phyloP scores from a whole-genome alignment of 2,329 filamentous ascomycete species.

The Ophiocordyceps camponoti-saundersi region DNA sequence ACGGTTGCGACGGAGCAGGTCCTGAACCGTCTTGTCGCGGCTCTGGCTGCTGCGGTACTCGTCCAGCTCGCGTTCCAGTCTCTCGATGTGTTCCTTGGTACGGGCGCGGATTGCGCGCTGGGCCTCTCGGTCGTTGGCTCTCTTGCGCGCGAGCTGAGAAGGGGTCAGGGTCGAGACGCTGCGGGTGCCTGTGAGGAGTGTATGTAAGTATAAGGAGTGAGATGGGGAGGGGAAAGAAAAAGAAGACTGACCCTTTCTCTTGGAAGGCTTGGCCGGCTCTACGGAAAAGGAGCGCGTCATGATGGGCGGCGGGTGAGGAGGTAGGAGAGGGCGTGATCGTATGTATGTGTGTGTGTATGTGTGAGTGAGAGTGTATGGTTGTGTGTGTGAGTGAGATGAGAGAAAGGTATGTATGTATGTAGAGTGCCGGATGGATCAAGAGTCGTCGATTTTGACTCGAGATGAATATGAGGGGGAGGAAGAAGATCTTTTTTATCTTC shows the following conservation, averaged over 20 bases:
- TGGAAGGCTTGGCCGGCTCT: slow-evolving; percentile 24
- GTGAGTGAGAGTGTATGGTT: too few relatives aligned
- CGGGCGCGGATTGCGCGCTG: slow-evolving; percentile 75
- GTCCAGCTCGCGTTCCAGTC: slow-evolving; percentile 55
- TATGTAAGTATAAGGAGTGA: too few relatives aligned
- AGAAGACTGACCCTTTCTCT: slow-evolving; percentile 26
- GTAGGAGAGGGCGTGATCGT: too few relatives aligned
- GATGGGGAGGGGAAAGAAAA: too few relatives aligned
- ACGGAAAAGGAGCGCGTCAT: slow-evolving; percentile 25
- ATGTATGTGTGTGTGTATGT: too few relatives aligned
- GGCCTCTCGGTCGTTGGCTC: slow-evolving; percentile 81
- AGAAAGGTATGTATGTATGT: background rate
- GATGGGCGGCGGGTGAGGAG: slow-evolving; percentile 3
- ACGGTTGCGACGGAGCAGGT: slow-evolving; percentile 33
- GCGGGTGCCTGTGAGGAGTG: slow-evolving; percentile 30
- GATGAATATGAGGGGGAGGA: too few relatives aligned
- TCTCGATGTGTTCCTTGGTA: slow-evolving; percentile 74
- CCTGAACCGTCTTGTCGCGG: slow-evolving; percentile 32
- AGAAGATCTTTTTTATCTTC: background rate
- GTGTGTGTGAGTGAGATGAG: too few relatives aligned
- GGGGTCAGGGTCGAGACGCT: slow-evolving; percentile 78
- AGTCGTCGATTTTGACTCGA: too few relatives aligned
- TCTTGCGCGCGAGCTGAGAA: slow-evolving; percentile 76
- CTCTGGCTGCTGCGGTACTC: slow-evolving; percentile 41
- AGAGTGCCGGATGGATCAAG: background rate